Evolutionary conservation across 108 stramenopile species (phyloP).

Genomic region (Skeletonema marinoi): DNA sequence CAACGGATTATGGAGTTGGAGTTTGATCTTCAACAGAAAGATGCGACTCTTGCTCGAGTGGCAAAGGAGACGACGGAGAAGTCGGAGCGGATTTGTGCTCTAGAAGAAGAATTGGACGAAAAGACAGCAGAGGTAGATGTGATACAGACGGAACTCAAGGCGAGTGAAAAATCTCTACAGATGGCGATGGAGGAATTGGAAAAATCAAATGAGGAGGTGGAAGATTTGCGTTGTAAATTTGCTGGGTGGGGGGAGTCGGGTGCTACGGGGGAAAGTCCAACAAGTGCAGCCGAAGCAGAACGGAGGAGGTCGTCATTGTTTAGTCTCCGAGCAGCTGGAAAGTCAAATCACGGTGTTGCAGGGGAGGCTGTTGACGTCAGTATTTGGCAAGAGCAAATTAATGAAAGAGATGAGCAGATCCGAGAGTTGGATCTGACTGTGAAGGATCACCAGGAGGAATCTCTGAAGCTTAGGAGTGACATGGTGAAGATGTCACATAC

Average conservation of each 20-base stretch:
- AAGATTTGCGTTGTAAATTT: conserved; percentile 27
- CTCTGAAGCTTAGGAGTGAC: conserved; percentile 50
- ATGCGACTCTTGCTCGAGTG: conserved; percentile 23
- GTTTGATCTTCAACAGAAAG: conserved; percentile 32
- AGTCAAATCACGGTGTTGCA: not conserved
- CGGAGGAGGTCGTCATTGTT: not conserved
- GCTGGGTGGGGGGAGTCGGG: conserved; percentile 8
- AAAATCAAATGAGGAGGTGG: conserved; percentile 10
- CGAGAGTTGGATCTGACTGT: conserved; percentile 36
- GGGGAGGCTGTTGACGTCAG: conserved; percentile 2
- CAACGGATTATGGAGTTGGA: conserved; percentile 30
- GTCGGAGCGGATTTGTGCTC: conserved; percentile 15
- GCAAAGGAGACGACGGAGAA: conserved; percentile 20
- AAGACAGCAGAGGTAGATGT: conserved; percentile 28
- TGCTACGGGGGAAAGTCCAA: not conserved
- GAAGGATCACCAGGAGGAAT: conserved; percentile 44
- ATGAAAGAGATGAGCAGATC: conserved; percentile 28
- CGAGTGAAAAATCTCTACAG: conserved; percentile 21
- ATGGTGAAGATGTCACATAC: conserved; percentile 56
- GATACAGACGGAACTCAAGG: conserved; percentile 14
- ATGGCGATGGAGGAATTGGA: conserved; percentile 27
- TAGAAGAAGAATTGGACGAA: conserved; percentile 27
- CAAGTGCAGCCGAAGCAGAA: not conserved
- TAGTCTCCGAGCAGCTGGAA: not conserved
- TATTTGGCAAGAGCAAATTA: conserved; percentile 23